Evolutionary conservation across 768 basidiomycete species (phyloP), one percentile per base, ranked within the genome.

Genomic region (Mycena filopes): DNA sequence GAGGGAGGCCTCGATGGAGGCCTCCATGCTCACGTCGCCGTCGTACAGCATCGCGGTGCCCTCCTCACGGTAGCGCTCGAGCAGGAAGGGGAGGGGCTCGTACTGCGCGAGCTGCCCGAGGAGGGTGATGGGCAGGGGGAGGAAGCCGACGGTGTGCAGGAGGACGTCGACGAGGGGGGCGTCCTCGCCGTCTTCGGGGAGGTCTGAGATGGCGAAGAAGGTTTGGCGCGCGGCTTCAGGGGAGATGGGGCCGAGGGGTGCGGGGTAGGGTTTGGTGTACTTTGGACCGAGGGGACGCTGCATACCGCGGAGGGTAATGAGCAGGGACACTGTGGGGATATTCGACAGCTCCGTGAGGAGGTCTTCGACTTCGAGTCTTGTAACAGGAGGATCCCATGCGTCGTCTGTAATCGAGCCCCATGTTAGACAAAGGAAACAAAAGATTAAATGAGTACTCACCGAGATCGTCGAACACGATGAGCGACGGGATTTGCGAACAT

Each of bases 101-200:
- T 65, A 69, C 36, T 69, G 68, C 13, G 68, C 60, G 11, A 54
- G 42, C 29, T 69, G 68, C 18, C 60, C 68, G 51, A 69, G 64
- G 6, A 59, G 51, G 2, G 60, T 60, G 49, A 63, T 26, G 40
- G 68, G 46, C 31, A 62, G 26, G 28, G 68, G 64, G 20, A 65
- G 64, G 60, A 56, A 59, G 20, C 68, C 68, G 15, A 69, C 68
- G 31, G 66, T 45, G 31, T 56, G 50, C 23, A 69, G 55, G 5
- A 69, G 53, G 11, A 65, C 68, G 12, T 65, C 63, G 45, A 66
- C 46, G 20, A 61, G 55, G 9, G 59, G 59, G 33, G 59, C 60
- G 48, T 68, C 59, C 18, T 48, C 58, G 53, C 41, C 57, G 8
- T 65, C 59, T 15, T 58, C 60, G 1, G 45, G 48, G 26, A 65